Evolutionary conservation across 805 yeast species (phyloP).

Genomic region (Yamadazyma akitaensis): DNA sequence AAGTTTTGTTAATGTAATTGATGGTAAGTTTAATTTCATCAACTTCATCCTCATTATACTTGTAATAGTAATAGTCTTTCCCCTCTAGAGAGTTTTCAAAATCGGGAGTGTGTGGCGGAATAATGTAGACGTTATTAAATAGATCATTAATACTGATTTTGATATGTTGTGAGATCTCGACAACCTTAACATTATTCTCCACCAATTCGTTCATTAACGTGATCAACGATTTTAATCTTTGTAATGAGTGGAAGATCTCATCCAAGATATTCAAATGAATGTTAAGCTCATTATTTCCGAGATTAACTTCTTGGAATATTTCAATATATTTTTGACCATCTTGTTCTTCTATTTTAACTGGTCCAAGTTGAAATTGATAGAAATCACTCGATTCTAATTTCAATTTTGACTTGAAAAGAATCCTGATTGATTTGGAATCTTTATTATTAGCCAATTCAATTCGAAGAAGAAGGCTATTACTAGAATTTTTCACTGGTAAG

Average conservation of each 20-base stretch:
- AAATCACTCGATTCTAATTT: conserved; percentile 23
- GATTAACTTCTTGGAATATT: conserved; percentile 25
- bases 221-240: conserved; percentile 30
- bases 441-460: conserved; percentile 22
- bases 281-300: conserved; percentile 20
- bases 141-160: conserved; percentile 27
- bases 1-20: conserved; percentile 15
- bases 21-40: conserved; percentile 15
- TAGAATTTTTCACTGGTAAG: conserved; percentile 23
- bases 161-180: conserved; percentile 27
- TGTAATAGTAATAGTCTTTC: conserved; percentile 7
- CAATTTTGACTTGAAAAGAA: conserved; percentile 20
- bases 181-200: conserved; percentile 24
- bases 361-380: conserved; percentile 19
- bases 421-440: conserved; percentile 13
- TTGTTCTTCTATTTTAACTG: conserved; percentile 20
- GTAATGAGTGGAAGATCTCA: conserved; percentile 26
- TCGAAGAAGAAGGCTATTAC: conserved; percentile 31
- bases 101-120: background rate
- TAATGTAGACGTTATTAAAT: conserved; percentile 16
- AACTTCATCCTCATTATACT: conserved; percentile 9
- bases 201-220: conserved; percentile 32
- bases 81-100: conserved; percentile 16
- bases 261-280: conserved; percentile 14
- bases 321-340: conserved; percentile 24